Percentiles rank a stretch among this genome's conserved stretches.
These are phyloP conservation scores for Metschnikowia borealis DNA, from an alignment of 805 yeast species.

Conservation along the genomic window DNA sequence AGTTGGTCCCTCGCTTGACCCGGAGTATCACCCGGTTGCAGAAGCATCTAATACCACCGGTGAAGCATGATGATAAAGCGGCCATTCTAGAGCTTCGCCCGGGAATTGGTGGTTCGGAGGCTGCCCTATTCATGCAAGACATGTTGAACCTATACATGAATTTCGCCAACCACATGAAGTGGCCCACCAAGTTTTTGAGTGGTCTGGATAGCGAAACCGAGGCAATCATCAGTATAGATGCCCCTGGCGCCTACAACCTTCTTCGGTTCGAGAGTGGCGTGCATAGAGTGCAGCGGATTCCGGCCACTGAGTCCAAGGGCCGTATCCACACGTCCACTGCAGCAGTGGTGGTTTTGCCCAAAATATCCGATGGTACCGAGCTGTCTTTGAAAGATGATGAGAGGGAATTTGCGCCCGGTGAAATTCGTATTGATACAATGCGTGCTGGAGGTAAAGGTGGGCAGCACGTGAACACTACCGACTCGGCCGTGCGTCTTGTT, in stretches of 20 bases:
- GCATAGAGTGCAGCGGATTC: slow-evolving; percentile 92
- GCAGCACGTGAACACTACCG: slow-evolving; percentile 96
- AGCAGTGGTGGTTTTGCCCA: slow-evolving; percentile 90
- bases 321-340: slow-evolving; percentile 95
- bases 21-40: slow-evolving; percentile 46
- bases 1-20: slow-evolving; percentile 43
- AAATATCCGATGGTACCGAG: slow-evolving; percentile 57
- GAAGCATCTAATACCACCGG: slow-evolving; percentile 64
- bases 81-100: slow-evolving; percentile 85
- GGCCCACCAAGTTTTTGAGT: slow-evolving; percentile 65
- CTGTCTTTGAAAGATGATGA: slow-evolving; percentile 48
- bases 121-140: slow-evolving; percentile 80
- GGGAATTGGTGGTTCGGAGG: slow-evolving; percentile 95
- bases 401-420: slow-evolving; percentile 76
- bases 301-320: slow-evolving; percentile 91
- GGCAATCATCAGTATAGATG: slow-evolving; percentile 60
- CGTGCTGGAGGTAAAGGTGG: slow-evolving; percentile 97
- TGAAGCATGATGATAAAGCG: slow-evolving; percentile 69
- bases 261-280: slow-evolving; percentile 90
- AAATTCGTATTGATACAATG: slow-evolving; percentile 93
- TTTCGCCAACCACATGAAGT: slow-evolving; percentile 59
- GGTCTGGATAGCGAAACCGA: slow-evolving; percentile 72
- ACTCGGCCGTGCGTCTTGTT: slow-evolving; percentile 90
- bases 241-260: slow-evolving; percentile 70
- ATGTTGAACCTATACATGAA: slow-evolving; percentile 75